Conservation (phyloP, 2,329 filamentous ascomycete species). For the Apiospora pterosperma region DNA sequence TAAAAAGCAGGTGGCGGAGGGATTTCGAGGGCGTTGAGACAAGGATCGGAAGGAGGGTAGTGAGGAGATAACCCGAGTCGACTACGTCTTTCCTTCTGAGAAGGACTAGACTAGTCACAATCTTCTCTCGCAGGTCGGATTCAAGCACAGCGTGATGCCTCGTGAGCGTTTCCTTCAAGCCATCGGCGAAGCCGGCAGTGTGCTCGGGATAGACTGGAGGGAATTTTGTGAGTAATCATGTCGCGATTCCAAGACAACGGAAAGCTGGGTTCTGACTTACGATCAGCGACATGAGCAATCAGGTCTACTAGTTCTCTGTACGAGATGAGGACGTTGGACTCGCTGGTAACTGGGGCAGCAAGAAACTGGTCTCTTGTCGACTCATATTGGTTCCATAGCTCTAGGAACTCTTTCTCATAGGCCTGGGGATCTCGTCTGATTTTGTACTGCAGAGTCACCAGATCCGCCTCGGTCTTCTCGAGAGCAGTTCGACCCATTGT, state of each 20-base stretch:
- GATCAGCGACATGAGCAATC: constrained; percentile 88
- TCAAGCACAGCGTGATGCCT: constrained; percentile 81
- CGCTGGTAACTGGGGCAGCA: constrained; percentile 73
- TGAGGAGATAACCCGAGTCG: constrained; percentile 77
- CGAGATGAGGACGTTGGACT: constrained; percentile 74
- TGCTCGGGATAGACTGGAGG: constrained; percentile 70
- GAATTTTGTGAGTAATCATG: not conserved
- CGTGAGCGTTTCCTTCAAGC: constrained; percentile 76
- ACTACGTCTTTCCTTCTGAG: constrained; percentile 89
- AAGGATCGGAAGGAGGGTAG: constrained; percentile 91
- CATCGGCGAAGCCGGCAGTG: constrained; percentile 71
- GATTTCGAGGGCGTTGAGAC: constrained; percentile 90
- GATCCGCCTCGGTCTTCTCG: constrained; percentile 91
- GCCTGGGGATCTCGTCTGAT: constrained; percentile 83
- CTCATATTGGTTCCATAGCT: constrained; percentile 89
- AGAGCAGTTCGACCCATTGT: constrained; percentile 82
- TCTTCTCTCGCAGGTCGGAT: constrained; percentile 84
- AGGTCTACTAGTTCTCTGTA: constrained; percentile 92
- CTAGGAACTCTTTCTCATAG: constrained; percentile 84
- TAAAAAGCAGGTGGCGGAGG: constrained; percentile 73
- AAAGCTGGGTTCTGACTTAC: not conserved
- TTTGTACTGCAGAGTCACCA: constrained; percentile 89
- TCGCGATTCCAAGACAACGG: not conserved
- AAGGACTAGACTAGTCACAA: constrained; percentile 85
- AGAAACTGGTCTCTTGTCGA: constrained; percentile 90